These are phyloP conservation scores for Crithidia brevicula DNA, from an alignment of 208 protist genomes.

Conservation along the genomic window DNA sequence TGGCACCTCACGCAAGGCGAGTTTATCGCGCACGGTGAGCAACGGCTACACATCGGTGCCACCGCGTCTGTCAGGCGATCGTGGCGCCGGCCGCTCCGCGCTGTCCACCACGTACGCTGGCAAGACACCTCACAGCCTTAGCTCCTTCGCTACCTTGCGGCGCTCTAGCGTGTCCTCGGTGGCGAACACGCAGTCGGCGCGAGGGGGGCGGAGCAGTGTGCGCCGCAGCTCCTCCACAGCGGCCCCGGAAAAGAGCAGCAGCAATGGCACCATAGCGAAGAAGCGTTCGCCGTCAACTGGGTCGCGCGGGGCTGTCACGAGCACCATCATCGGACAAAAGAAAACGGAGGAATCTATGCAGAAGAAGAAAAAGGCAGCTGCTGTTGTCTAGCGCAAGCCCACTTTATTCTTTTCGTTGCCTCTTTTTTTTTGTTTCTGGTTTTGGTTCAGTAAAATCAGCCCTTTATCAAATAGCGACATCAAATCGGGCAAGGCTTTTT, in stretches of 20 bases:
- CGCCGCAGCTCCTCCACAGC: neutral
- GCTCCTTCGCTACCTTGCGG: conserved; percentile 13
- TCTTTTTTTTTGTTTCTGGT: neutral
- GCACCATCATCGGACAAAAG: neutral
- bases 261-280: conserved; percentile 1
- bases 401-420: neutral
- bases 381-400: neutral
- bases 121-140: conserved; percentile 10
- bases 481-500: too few relatives aligned
- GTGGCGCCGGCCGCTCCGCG: neutral
- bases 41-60: conserved; percentile 19
- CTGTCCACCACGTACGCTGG: conserved; percentile 14
- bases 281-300: conserved; percentile 3
- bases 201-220: conserved; percentile 6
- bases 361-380: conserved; percentile 2
- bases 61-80: conserved; percentile 1
- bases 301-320: neutral
- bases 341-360: neutral
- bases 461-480: too few relatives aligned
- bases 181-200: conserved; percentile 5
- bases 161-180: conserved; percentile 17
- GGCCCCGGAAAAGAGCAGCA: conserved; percentile 1
- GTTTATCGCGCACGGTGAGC: conserved; percentile 1
- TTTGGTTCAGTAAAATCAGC: too few relatives aligned
- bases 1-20: neutral